Evolutionary conservation across 2,329 filamentous ascomycete genomes (phyloP).

Genomic region (Clonostachys byssicola): DNA sequence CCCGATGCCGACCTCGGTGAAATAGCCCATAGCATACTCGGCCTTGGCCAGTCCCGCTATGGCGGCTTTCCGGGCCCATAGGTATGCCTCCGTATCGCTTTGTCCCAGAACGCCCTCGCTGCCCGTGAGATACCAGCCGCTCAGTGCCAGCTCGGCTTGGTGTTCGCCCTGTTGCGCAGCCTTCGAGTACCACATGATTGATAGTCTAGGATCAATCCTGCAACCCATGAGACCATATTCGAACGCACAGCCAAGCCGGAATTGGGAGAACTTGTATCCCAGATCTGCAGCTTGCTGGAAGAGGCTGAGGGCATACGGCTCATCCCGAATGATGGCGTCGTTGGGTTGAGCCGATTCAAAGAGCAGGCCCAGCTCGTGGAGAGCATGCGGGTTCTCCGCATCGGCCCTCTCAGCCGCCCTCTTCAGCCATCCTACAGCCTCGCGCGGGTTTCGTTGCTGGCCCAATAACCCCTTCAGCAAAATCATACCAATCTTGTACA

Average conservation of each 20-base stretch:
- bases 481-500: slow-evolving; percentile 99
- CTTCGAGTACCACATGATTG: slow-evolving; percentile 90
- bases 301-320: slow-evolving; percentile 73
- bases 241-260: slow-evolving; percentile 79
- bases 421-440: slow-evolving; percentile 90
- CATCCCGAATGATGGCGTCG: slow-evolving; percentile 75
- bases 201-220: slow-evolving; percentile 75
- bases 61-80: slow-evolving; percentile 95
- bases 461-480: slow-evolving; percentile 89
- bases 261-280: slow-evolving; percentile 94
- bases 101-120: slow-evolving; percentile 83
- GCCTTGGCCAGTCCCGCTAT: slow-evolving; percentile 85
- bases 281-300: slow-evolving; percentile 83
- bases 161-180: slow-evolving; percentile 93
- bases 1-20: slow-evolving; percentile 92
- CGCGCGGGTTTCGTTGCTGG: slow-evolving; percentile 74
- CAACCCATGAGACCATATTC: slow-evolving; percentile 86
- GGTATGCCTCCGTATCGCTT: slow-evolving; percentile 91
- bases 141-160: slow-evolving; percentile 79
- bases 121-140: slow-evolving; percentile 94
- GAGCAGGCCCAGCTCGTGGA: slow-evolving; percentile 77
- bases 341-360: slow-evolving; percentile 62
- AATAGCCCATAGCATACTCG: slow-evolving; percentile 96
- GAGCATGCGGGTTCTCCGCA: slow-evolving; percentile 84
- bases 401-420: slow-evolving; percentile 86